Conservation (phyloP, 1,284 basidiomycete species). For the Apiotrichum brassicae region DNA sequence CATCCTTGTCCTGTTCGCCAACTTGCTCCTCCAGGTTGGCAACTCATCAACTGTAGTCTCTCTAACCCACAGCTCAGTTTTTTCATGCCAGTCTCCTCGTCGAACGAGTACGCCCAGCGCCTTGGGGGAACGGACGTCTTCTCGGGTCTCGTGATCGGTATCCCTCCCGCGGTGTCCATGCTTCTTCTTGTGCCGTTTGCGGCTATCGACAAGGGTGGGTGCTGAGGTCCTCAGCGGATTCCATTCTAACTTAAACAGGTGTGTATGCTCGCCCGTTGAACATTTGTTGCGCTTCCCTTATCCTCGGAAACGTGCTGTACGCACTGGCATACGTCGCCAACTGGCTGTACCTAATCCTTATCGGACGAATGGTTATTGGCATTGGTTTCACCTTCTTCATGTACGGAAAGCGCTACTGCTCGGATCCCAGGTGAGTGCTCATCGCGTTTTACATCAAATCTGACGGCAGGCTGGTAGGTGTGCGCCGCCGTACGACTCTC, state of each 20-base stretch:
- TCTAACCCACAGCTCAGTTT: slow-evolving; percentile 5
- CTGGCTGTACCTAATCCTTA: slow-evolving; percentile 7
- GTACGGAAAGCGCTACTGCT: slow-evolving; percentile 12
- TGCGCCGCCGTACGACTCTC: slow-evolving; percentile 6
- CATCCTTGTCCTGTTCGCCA: neutral
- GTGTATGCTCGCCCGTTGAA: slow-evolving; percentile 3
- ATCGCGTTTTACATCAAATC: too few relatives aligned
- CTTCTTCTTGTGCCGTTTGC: neutral
- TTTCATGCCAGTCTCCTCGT: slow-evolving; percentile 6
- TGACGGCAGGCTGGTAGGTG: slow-evolving; percentile 1
- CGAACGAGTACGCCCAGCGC: slow-evolving; percentile 7
- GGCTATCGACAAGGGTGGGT: slow-evolving; percentile 1
- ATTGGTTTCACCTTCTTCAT: slow-evolving; percentile 8
- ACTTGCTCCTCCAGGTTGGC: slow-evolving; percentile 1
- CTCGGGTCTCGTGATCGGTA: slow-evolving; percentile 8
- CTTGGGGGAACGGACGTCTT: slow-evolving; percentile 5
- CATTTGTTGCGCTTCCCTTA: slow-evolving; percentile 1
- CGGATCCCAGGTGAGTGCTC: neutral
- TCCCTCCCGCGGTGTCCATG: neutral
- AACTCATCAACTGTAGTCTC: too few relatives aligned
- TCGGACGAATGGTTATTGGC: slow-evolving; percentile 7
- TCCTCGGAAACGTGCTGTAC: slow-evolving; percentile 7
- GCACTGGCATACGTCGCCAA: slow-evolving; percentile 7
- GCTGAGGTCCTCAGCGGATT: neutral
- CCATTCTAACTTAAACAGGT: neutral